Percentiles rank a stretch among this genome's conserved stretches.
These are phyloP conservation scores for Aspergillaceae sp. DNA, from an alignment of 2,329 filamentous ascomycete species.

Conservation along the genomic window DNA sequence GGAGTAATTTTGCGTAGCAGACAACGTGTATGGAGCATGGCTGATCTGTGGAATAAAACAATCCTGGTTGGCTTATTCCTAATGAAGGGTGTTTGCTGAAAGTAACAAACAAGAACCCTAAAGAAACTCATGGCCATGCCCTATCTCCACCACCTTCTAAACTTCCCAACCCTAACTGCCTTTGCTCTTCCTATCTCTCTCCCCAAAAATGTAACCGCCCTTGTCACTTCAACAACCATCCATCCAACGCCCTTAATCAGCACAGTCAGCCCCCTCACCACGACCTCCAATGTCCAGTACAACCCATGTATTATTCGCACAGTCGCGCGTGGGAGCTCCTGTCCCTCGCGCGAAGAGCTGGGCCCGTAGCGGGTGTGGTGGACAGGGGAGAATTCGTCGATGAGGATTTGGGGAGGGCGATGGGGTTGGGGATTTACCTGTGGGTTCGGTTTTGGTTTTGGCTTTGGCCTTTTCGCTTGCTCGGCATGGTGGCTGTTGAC, in stretches of 20 bases:
- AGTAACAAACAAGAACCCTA: no score
- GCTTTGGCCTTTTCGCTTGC: no score
- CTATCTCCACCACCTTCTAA: no score
- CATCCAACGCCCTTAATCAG: conserved; percentile 34
- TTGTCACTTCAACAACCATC: conserved; percentile 31
- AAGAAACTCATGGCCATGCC: no score
- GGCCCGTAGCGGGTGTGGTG: conserved; percentile 34
- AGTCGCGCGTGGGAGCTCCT: conserved; percentile 32
- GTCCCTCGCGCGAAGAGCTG: conserved; percentile 27
- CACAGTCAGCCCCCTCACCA: conserved; percentile 30
- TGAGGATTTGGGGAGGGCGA: conserved; percentile 16
- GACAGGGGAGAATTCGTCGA: conserved; percentile 40
- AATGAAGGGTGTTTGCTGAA: no score
- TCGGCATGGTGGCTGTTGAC: no score
- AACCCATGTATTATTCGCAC: conserved; percentile 28
- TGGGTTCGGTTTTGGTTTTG: background rate
- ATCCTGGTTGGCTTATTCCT: no score
- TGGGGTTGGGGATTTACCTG: background rate
- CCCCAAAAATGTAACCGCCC: conserved; percentile 31
- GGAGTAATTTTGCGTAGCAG: no score
- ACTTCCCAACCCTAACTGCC: background rate
- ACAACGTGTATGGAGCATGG: no score
- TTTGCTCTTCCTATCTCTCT: conserved; percentile 1
- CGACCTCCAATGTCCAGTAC: conserved; percentile 29
- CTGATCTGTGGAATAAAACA: no score